Evolutionary conservation across 2,329 filamentous ascomycete species (phyloP).

Genomic region (Canariomyces notabilis): DNA sequence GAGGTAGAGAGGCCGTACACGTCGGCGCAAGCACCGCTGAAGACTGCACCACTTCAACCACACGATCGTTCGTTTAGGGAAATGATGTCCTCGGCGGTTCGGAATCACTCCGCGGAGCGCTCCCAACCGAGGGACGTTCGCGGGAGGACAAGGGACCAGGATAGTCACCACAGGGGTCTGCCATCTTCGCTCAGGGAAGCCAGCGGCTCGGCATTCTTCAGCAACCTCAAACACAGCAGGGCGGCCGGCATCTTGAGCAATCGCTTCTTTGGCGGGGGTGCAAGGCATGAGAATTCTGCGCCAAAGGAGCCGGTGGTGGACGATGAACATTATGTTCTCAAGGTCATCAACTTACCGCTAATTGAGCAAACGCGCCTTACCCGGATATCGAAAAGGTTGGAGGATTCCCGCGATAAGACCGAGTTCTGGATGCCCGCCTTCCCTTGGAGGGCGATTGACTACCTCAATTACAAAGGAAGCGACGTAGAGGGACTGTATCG

Average conservation of each 20-base stretch:
- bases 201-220: constrained; percentile 61
- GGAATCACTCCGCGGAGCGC: constrained; percentile 72
- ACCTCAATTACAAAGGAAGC: constrained; percentile 88
- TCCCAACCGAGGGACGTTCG: constrained; percentile 40
- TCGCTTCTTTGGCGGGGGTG: constrained; percentile 74
- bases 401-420: constrained; percentile 87
- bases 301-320: constrained; percentile 63
- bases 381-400: constrained; percentile 82
- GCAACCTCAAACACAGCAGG: constrained; percentile 66
- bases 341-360: constrained; percentile 79
- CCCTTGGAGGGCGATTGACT: constrained; percentile 93
- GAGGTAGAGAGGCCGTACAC: constrained; percentile 36
- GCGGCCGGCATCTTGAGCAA: constrained; percentile 79
- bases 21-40: constrained; percentile 40
- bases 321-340: constrained; percentile 75
- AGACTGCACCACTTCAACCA: constrained; percentile 56
- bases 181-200: constrained; percentile 56
- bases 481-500: constrained; percentile 92
- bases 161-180: constrained; percentile 45
- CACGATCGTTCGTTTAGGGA: constrained; percentile 64
- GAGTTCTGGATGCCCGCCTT: constrained; percentile 99
- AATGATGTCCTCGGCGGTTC: constrained; percentile 58
- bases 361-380: constrained; percentile 87
- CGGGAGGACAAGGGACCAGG: constrained; percentile 41
- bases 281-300: constrained; percentile 63